Conservation (phyloP, 1,139 yeast species). For the Lodderomyces metapsilosis region DNA sequence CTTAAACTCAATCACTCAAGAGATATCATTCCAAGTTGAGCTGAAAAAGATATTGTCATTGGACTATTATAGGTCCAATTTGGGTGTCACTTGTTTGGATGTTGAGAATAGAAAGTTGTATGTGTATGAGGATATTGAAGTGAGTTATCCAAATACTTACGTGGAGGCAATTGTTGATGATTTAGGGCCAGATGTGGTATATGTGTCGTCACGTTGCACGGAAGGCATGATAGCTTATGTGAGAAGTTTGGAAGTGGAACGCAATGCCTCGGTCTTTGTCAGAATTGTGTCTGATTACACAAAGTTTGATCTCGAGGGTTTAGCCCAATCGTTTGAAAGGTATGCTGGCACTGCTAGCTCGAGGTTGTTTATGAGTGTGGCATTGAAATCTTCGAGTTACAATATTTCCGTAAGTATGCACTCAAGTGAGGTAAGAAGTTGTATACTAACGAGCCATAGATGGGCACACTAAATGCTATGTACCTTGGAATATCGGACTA, state of each 20-base stretch:
- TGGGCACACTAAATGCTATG: conserved; percentile 12
- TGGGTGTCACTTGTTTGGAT: conserved; percentile 13
- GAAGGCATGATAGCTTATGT: conserved; percentile 4
- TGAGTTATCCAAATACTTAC: conserved; percentile 9
- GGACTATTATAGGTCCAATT: conserved; percentile 8
- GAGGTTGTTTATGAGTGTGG: conserved; percentile 6
- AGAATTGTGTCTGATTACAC: conserved; percentile 13
- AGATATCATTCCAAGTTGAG: neutral
- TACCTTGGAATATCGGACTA: conserved; percentile 10
- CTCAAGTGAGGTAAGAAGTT: neutral
- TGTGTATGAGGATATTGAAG: conserved; percentile 13
- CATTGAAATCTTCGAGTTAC: conserved; percentile 7
- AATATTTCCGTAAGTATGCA: conserved; percentile 5
- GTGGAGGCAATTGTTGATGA: conserved; percentile 13
- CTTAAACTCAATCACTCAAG: neutral
- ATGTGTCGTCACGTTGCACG: conserved; percentile 12
- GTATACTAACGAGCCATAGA: conserved; percentile 2
- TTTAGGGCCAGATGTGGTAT: conserved; percentile 10
- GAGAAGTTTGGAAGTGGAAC: conserved; percentile 6
- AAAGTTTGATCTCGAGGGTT: conserved; percentile 7
- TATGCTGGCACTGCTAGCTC: conserved; percentile 1
- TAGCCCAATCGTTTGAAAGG: conserved; percentile 8
- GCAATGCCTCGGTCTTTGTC: conserved; percentile 5
- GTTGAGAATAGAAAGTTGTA: conserved; percentile 5
- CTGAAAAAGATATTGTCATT: conserved; percentile 9